Base-by-base conservation (phyloP, 75 land plant genomes). In the Pinus taeda region DNA sequence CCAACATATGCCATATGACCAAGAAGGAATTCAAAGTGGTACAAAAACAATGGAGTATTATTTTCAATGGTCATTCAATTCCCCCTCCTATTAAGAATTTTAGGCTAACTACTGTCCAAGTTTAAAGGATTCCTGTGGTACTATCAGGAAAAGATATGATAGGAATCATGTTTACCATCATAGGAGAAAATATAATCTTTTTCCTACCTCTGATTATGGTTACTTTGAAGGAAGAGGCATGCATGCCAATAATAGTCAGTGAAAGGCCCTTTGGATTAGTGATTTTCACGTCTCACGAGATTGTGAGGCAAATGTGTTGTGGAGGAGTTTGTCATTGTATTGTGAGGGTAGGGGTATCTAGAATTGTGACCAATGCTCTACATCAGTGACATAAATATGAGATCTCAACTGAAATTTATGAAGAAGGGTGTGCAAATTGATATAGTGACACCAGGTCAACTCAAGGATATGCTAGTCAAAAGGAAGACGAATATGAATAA, bases 391-490 rank as follows among this genome's bases (percentile, higher is more conserved):
- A 92, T 93, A 15, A 93, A 93, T 81, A 93, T 95, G 96, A 77
- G 92, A 76, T 86, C 93, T 20, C 98, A 95, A 85, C 76, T 95
- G 59, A 95, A 95, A 57, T 87, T 91, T 15, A 90, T 95, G 64
- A 95, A 93, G 81, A 86, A 71, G 75, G 98, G 98, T 42, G 98
- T 95, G 8, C 98, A 95, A 74, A 93, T 95, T 69, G 96, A 93
- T 45, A 93, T 95, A 49, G 98, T 95, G 26, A 95, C 95, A 12
- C 95, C 98, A 18, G 98, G 98, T 33, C 85, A 95, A 65, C 75
- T 95, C 71, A 95, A 95, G 82, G 96, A 95, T 78, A 80, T 95
- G 95, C 84, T 95, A n/a, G n/a, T n/a, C n/a, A n/a, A n/a, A n/a
- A n/a, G n/a, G n/a, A n/a, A n/a, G n/a, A n/a, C n/a, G n/a, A n/a